These are phyloP conservation scores for Fibroporia radiculosa DNA, from an alignment of 768 basidiomycete species.

Conservation along the genomic window DNA sequence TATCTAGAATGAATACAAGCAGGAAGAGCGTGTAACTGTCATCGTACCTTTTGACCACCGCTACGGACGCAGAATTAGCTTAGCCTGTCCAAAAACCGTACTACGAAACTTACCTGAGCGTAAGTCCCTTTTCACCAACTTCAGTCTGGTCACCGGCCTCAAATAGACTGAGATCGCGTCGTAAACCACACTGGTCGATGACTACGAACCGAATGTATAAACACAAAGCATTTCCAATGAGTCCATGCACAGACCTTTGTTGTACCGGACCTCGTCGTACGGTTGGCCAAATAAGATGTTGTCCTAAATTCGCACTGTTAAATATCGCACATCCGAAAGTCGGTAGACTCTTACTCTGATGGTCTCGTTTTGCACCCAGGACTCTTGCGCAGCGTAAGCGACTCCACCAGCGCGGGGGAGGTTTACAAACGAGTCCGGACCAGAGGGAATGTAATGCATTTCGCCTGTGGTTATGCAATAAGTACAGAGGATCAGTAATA, in stretches of 20 bases:
- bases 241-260: slow-evolving; percentile 23
- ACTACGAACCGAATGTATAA: slow-evolving; percentile 15
- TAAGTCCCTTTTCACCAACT: slow-evolving; percentile 38
- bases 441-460: slow-evolving; percentile 46
- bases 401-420: slow-evolving; percentile 38
- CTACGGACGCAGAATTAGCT: slow-evolving; percentile 10
- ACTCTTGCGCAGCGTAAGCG: slow-evolving; percentile 41
- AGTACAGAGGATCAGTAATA: background rate
- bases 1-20: slow-evolving; percentile 31
- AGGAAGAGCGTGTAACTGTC: background rate
- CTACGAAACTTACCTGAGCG: slow-evolving; percentile 17
- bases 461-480: slow-evolving; percentile 14
- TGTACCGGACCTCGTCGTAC: slow-evolving; percentile 39
- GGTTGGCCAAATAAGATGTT: slow-evolving; percentile 45
- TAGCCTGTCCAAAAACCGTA: background rate
- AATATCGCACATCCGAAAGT: slow-evolving; percentile 47
- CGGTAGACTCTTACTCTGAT: slow-evolving; percentile 22
- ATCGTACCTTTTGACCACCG: slow-evolving; percentile 39
- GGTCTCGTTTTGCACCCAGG: slow-evolving; percentile 42
- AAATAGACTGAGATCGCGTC: slow-evolving; percentile 24
- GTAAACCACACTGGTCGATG: slow-evolving; percentile 28
- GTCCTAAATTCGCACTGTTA: slow-evolving; percentile 55
- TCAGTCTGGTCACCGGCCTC: slow-evolving; percentile 29
- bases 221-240: background rate
- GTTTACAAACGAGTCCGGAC: slow-evolving; percentile 30